Base-by-base conservation (phyloP, 352 stramenopile species). In the Globisporangium camurandrum region DNA sequence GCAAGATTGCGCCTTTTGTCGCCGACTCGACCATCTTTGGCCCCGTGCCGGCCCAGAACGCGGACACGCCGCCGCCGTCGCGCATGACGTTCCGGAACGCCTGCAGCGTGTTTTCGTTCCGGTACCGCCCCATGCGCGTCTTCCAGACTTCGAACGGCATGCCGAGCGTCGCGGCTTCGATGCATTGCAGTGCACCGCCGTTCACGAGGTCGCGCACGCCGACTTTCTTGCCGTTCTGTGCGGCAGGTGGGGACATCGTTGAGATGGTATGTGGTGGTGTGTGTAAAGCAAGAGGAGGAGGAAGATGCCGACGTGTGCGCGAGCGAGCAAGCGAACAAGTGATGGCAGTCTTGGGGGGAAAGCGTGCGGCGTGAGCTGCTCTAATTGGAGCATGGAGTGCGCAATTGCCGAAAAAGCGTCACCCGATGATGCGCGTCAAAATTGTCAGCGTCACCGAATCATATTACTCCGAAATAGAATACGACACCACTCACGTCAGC, bases 71-170 rank as follows among this genome's bases (percentile, higher is more conserved):
- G 54, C 77, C 77, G 49, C 84, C 84, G 30, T 93, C 71, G 41
- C 74, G 76, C 76, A 94, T 93, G 28, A 96, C 84, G 56, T 94
- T 95, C 51, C 67, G 60, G 61, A 96, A 95, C 40, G 86, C 78
- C 61, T 94, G 66, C 28, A 73, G 16, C 31, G 86, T 96, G 37
- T 63, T 76, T 64, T 95, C 82, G 27, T 59, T 64, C 54, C 86
- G 79, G 69, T 88, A 96, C 45, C 85, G 80, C 14, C 86, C 86
- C 86, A 96, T 96, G 65, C 86, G 84, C 49, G 86, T 96, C 66
- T 96, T 96, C 86, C 86, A 96, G 36, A 96, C 86, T 69, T 96
- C 86, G 57, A 96, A 95, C 36, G 86, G 86, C 84, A 96, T 94
- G 56, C 86, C 86, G 26, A 96, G 70, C 49, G 84, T 93, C 20